Evolutionary conservation across 257 asterid genomes (phyloP), one percentile per base, ranked within the genome.

Genomic region (Solanum appendiculatum): DNA sequence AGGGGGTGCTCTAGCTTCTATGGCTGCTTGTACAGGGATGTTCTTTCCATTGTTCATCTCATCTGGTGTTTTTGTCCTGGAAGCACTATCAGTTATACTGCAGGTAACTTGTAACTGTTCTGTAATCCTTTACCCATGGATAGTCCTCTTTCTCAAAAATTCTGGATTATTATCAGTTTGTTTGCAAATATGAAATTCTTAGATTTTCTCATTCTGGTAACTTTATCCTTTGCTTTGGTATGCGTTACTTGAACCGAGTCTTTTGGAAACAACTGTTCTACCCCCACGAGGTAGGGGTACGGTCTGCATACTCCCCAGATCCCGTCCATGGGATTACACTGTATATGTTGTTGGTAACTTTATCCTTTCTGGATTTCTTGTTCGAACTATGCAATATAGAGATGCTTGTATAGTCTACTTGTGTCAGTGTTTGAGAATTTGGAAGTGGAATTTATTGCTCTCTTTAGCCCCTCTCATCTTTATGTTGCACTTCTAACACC

Each of bases 11-110:
- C 96, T 96, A 87, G 98, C 99, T 87, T 94, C 98, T 82, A 96
- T 96, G 98, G 99, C 99, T 89, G 94, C 98, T 87, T 93, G 96
- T 90, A 91, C 99, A 5, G 99, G 98, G 88, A 94, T 95, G 99
- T 96, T 94, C 88, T 92, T 96, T 87, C 99, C 99, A 4, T 89
- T 96, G 92, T 91, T 94, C 85, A 91, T 96, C 91, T 93, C 95
- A 36, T 94, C 98, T 21, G 98, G 98, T 86, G 85, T 96, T 70
- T 92, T 90, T 86, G 86, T 95, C 87, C 80, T 93, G 64, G 97
- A 94, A 89, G 90, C 93, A 80, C 74, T 93, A 44, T 92, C 96
- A 42, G 94, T 95, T 82, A 85, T 93, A 84, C 81, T 92, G 63
- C 98, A 95, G 98, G 98, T 94, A 90, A 63, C 27, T 70, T n/a